Evolutionary conservation across 306 rosid species (phyloP).

Genomic region (Dalbergia cochinchinensis): DNA sequence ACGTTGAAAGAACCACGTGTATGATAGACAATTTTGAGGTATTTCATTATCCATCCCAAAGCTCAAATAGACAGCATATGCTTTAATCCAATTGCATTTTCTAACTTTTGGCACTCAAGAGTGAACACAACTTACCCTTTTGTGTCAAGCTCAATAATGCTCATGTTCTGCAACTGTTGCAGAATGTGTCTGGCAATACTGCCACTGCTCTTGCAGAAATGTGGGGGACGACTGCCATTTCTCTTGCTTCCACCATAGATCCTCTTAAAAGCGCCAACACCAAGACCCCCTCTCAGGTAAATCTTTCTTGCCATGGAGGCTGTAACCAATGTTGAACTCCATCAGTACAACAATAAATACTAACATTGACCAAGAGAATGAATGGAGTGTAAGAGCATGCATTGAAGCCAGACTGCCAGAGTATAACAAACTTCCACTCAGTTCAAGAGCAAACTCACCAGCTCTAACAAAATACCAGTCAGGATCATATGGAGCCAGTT

Average conservation of each 20-base stretch:
- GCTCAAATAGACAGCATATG: neutral
- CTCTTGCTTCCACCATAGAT: constrained; percentile 87
- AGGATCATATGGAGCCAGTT: constrained; percentile 79
- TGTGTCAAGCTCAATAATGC: constrained; percentile 64
- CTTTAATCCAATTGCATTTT: neutral
- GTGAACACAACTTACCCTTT: constrained; percentile 60
- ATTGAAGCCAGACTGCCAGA: neutral
- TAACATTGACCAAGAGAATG: neutral
- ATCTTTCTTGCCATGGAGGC: constrained; percentile 89
- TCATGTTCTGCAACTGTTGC: constrained; percentile 65
- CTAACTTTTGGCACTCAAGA: neutral
- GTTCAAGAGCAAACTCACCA: constrained; percentile 51
- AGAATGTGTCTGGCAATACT: constrained; percentile 73
- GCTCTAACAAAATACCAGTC: constrained; percentile 81
- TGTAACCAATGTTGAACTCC: constrained; percentile 30
- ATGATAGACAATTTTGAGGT: neutral
- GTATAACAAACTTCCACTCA: neutral
- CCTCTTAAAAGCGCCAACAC: constrained; percentile 77
- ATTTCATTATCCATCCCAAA: neutral
- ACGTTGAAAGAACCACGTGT: neutral
- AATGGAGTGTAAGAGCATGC: neutral
- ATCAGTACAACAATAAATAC: neutral
- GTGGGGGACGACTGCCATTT: constrained; percentile 84
- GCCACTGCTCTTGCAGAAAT: constrained; percentile 82
- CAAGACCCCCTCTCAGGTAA: constrained; percentile 84